phyloP scores from a whole-genome alignment of 2,329 filamentous ascomycete species.

The Claviceps sp. region DNA sequence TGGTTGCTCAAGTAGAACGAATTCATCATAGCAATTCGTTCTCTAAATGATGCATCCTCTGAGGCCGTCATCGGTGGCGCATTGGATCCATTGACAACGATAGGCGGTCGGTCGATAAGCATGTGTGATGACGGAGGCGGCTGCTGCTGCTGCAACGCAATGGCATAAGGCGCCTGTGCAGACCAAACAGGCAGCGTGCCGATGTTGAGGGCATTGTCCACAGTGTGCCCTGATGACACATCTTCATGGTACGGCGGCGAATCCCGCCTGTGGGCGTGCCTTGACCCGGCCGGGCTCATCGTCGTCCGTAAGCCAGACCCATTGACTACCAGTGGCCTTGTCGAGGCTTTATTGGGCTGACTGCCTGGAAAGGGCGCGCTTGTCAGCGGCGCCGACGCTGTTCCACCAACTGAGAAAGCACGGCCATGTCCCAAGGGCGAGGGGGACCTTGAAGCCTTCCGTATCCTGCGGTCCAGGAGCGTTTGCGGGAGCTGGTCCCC shows the following conservation, averaged over 20 bases:
- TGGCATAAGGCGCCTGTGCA: neutral
- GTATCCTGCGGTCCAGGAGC: constrained; percentile 39
- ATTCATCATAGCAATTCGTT: constrained; percentile 28
- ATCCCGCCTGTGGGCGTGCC: constrained; percentile 4
- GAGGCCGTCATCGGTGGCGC: constrained; percentile 9
- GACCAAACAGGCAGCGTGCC: constrained; percentile 7
- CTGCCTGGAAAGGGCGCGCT: constrained; percentile 24
- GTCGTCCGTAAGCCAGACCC: constrained; percentile 29
- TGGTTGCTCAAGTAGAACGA: constrained; percentile 15
- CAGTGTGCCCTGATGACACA: constrained; percentile 4
- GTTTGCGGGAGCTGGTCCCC: constrained; percentile 41
- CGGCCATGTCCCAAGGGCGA: constrained; percentile 40
- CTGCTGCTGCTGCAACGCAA: constrained; percentile 3
- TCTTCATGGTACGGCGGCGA: constrained; percentile 10
- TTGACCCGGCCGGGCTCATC: constrained; percentile 8
- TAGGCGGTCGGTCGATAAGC: constrained; percentile 15
- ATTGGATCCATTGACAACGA: constrained; percentile 23
- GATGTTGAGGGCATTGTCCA: constrained; percentile 18
- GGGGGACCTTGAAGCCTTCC: constrained; percentile 40
- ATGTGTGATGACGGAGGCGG: constrained; percentile 6
- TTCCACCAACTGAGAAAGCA: constrained; percentile 27
- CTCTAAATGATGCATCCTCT: constrained; percentile 28
- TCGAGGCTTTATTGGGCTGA: constrained; percentile 18
- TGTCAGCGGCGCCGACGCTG: constrained; percentile 24
- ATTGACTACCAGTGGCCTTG: constrained; percentile 40